Conservation (phyloP, 2,329 filamentous ascomycete species). For the Dichotomopilus funicola region DNA sequence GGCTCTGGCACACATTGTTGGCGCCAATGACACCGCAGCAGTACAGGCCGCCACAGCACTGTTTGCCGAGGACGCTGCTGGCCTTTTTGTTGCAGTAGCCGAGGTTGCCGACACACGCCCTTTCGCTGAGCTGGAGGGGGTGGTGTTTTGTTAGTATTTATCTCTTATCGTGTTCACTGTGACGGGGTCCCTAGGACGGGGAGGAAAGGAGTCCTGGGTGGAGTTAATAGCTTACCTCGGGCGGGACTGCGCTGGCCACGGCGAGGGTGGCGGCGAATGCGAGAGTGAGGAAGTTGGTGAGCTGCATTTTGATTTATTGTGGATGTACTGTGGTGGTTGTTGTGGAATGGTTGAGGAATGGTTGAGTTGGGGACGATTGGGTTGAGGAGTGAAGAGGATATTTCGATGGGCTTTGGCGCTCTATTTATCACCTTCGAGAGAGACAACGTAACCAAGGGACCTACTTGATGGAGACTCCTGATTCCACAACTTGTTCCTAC, state of each 20-base stretch:
- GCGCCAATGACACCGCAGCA: not conserved
- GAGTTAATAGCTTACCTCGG: not conserved
- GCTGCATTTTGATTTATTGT: not conserved
- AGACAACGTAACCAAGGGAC: too few species aligned
- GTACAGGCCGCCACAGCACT: not conserved
- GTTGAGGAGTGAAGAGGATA: too few species aligned
- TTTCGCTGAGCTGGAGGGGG: not conserved
- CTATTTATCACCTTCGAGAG: too few species aligned
- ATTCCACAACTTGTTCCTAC: too few species aligned
- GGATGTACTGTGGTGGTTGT: too few species aligned
- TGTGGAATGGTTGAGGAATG: too few species aligned
- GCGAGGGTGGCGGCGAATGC: not conserved
- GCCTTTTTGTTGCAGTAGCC: not conserved
- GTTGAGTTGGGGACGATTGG: too few species aligned
- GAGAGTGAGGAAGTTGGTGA: not conserved
- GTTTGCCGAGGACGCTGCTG: not conserved
- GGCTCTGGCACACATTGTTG: not conserved
- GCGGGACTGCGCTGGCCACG: not conserved
- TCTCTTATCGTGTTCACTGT: not conserved
- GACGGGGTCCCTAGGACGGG: not conserved
- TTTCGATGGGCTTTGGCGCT: too few species aligned
- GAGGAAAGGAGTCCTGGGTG: not conserved
- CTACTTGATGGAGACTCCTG: too few species aligned
- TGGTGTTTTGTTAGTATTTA: not conserved
- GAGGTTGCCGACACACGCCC: not conserved